Base-by-base conservation (phyloP, 2,329 filamentous ascomycete genomes). In the Colletotrichum brevisporum region DNA sequence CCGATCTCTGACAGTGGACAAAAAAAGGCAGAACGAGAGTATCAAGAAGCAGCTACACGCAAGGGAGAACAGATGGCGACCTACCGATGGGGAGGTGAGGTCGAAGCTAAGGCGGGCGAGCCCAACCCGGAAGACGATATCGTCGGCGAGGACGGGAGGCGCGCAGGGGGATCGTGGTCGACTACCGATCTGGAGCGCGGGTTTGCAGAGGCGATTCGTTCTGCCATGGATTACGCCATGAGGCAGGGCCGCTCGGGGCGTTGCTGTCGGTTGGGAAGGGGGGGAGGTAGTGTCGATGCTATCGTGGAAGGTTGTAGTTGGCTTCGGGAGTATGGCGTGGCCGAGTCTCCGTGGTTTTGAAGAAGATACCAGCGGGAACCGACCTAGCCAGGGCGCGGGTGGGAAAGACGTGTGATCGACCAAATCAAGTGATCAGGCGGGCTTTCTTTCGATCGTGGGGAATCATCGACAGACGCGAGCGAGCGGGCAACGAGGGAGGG, bases 141-240 rank as follows among this genome's bases (percentile, higher is more conserved):
- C 63, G 67, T 70, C 74, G 79, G 76, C 74, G 79, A 74, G 74
- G 82, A 79, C 75, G 83, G 83, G 80, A 84, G 83, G 83, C 82
- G 85, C 84, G 82, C 82, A 83, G 77, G 73, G 67, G 76, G 74
- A 77, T 86, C 83, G 85, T 86, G 85, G 80, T 88, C 84, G 82
- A 83, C 82, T 85, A 80, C 82, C 83, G 83, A 83, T 84, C 82
- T 81, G 78, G 82, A 82, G 80, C 83, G 83, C 82, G 78, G 78
- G 75, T 81, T 83, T 82, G 81, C 80, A 80, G 78, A 76, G 77
- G 63, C 64, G 81, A 81, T 89, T 89, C 84, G 87, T 86, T 89
- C 87, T 89, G 88, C 88, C 88, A 90, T 90, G 86, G 85, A 88
- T 88, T 89, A 90, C 88, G 88, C 88, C 88, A 90, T 90, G 80